Evolutionary conservation across 2,329 filamentous ascomycete species (phyloP).

Genomic region (Botrytis paeoniae): DNA sequence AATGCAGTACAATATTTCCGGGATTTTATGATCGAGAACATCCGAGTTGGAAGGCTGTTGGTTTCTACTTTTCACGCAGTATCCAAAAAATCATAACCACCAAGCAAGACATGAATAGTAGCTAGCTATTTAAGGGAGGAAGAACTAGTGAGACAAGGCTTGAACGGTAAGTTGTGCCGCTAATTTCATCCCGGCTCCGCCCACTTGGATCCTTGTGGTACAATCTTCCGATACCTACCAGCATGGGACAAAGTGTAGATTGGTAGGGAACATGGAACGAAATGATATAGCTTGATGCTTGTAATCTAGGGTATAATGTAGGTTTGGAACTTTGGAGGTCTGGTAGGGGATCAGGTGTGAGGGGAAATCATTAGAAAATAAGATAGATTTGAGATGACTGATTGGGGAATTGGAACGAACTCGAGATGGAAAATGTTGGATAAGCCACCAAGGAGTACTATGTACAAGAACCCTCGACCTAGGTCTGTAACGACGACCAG

Average conservation of each 20-base stretch:
- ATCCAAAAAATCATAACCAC: background rate
- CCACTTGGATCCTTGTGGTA: conserved; percentile 14
- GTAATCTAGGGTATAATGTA: background rate
- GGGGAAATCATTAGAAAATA: conserved; percentile 1
- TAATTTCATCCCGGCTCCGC: conserved; percentile 13
- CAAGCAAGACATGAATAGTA: background rate
- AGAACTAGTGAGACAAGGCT: background rate
- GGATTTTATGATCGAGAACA: background rate
- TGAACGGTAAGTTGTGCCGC: conserved; percentile 9
- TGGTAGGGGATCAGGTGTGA: background rate
- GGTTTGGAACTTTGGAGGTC: background rate
- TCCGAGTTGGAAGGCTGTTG: background rate
- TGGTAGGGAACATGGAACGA: background rate
- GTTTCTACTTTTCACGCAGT: background rate
- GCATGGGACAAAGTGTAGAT: background rate
- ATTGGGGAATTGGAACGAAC: background rate
- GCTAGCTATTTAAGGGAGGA: background rate
- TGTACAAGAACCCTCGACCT: background rate
- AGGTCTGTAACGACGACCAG: background rate
- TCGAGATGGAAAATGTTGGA: background rate
- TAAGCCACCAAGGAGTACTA: background rate
- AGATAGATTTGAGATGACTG: background rate
- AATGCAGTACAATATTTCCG: background rate
- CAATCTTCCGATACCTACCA: conserved; percentile 9
- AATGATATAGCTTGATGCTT: background rate